phyloP scores from a whole-genome alignment of 352 stramenopile genomes.

The Globisporangium cederbergense region DNA sequence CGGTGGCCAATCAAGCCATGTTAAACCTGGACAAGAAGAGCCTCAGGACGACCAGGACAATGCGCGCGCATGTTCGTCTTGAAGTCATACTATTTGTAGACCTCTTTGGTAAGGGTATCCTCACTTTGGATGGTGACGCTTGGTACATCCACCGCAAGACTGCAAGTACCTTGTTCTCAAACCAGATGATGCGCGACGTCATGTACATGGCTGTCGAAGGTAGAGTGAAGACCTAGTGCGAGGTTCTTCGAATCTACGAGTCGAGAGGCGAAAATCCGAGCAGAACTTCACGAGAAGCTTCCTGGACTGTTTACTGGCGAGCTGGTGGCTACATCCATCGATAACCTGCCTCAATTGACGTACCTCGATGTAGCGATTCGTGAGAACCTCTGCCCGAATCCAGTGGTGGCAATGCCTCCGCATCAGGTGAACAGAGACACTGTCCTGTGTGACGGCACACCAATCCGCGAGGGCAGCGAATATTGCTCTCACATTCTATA shows the following conservation, averaged over 20 bases:
- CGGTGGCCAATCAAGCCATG: no score
- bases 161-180: constrained; percentile 83
- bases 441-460: constrained; percentile 52
- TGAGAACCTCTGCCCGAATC: constrained; percentile 63
- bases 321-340: no score
- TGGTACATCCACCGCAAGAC: constrained; percentile 74
- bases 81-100: constrained; percentile 27
- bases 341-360: constrained; percentile 10
- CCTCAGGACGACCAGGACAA: no score
- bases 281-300: no score
- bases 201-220: constrained; percentile 32
- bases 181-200: constrained; percentile 42
- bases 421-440: constrained; percentile 35
- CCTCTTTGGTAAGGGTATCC: constrained; percentile 60
- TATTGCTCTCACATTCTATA: constrained; percentile 36
- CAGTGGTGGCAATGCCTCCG: constrained; percentile 24
- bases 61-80: no score
- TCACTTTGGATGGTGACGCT: constrained; percentile 43
- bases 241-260: no score
- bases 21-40: no score
- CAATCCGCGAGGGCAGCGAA: constrained; percentile 37
- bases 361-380: constrained; percentile 46
- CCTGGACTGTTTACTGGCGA: no score
- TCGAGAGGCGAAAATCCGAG: no score
- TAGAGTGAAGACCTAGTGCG: constrained; percentile 8